phyloP scores from a whole-genome alignment of 2,329 filamentous ascomycete species.

The Fusarium tanahbumbuense region DNA sequence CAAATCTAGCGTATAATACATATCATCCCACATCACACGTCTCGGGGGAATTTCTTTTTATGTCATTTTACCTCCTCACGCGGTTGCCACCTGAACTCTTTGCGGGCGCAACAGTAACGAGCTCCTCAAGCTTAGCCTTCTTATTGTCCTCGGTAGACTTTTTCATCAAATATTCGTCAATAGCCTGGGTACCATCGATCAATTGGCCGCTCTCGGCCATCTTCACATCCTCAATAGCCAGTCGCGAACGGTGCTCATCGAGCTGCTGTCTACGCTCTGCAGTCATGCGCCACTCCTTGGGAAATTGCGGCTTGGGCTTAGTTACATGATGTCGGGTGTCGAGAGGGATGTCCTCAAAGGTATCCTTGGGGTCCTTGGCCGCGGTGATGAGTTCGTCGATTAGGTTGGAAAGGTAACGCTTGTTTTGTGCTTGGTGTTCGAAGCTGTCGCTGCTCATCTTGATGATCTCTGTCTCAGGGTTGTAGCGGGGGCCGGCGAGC shows the following conservation, averaged over 20 bases:
- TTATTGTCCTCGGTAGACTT: conserved; percentile 51
- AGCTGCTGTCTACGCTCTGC: conserved; percentile 74
- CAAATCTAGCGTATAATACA: conserved; percentile 44
- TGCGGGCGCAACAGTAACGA: conserved; percentile 44
- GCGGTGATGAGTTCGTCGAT: conserved; percentile 78
- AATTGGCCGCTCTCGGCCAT: conserved; percentile 65
- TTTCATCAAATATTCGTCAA: conserved; percentile 55
- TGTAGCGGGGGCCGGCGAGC: conserved; percentile 85
- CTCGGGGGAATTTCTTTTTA: neutral
- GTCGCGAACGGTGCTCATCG: conserved; percentile 66
- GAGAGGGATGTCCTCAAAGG: conserved; percentile 88
- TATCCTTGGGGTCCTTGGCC: conserved; percentile 82
- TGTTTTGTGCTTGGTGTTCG: conserved; percentile 93
- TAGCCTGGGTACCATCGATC: conserved; percentile 67
- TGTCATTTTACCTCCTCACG: conserved; percentile 39
- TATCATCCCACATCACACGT: conserved; percentile 22
- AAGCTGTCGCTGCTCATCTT: conserved; percentile 94
- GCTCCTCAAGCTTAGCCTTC: conserved; percentile 50
- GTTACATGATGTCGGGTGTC: conserved; percentile 87
- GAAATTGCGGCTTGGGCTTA: conserved; percentile 77
- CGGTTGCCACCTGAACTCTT: conserved; percentile 37
- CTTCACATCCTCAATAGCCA: conserved; percentile 65
- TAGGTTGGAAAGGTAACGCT: conserved; percentile 87
- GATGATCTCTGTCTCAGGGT: conserved; percentile 82
- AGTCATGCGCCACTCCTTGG: conserved; percentile 84